Evolutionary conservation across 331 rosid species (phyloP), one percentile per base, ranked within the genome.

Genomic region (Saraca asoca): DNA sequence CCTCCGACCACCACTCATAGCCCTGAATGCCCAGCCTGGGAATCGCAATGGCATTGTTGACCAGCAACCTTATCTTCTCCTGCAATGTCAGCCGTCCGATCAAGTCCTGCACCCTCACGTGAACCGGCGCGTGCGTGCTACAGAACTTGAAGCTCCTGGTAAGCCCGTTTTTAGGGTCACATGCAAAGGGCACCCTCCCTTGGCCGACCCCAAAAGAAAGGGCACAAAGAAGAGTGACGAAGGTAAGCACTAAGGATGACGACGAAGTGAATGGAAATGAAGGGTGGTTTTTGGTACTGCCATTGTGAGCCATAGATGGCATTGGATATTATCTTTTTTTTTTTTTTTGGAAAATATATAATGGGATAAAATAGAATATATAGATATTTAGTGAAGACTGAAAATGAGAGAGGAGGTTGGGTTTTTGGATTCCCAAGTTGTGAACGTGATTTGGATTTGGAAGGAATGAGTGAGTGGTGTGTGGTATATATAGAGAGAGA

Each of bases 1-100:
- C 98, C 78, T 94, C 98, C 0, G 97, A 90, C 98, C 98, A 94
- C 98, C 98, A 94, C 67, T 94, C 97, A 18, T 94, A 94, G 0
- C 95, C 87, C 37, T 82, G 77, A 33, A 94, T 88, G 0, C 98
- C 98, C 0, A 94, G 82, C 78, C 98, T 54, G 0, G 91, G 97
- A 55, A 94, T 76, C 0, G 66, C 86, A 0, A 75, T 72, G 4
- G 98, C 98, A 68, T 88, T 90, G 68, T 94, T 94, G 14, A 94
- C 98, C 9, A 90, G 62, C 56, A 88, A 74, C 75, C 95, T 66
- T 12, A 84, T 85, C 73, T 94, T 94, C 71, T 94, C 97, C 15
- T 74, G 74, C 78, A 90, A 75, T 70, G 96, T 84, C 62, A 90
- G 80, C 65, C 98, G 77, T 17, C 83, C 89, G 19, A 94, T 88